Evolutionary conservation across 2,329 filamentous ascomycete genomes (phyloP).

Genomic region (Phaeosphaeria sp.): DNA sequence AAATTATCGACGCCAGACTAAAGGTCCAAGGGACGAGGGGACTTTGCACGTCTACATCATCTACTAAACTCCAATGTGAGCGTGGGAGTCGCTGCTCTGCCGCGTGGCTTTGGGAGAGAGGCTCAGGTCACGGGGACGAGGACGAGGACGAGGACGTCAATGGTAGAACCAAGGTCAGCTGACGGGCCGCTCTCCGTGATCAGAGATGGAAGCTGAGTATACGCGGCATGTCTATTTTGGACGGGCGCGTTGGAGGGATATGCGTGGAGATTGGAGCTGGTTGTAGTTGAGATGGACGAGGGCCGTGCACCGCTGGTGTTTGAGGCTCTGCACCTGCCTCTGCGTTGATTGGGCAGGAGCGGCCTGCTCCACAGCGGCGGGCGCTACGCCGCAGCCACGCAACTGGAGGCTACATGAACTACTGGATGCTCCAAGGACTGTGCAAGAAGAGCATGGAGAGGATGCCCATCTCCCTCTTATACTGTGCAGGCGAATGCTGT

Average conservation of each 20-base stretch:
- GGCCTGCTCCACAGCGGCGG: slow-evolving; percentile 19
- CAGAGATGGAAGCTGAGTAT: neutral
- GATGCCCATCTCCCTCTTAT: neutral
- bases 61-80: no score
- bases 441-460: neutral
- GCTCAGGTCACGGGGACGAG: no score
- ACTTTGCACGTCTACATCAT: no score
- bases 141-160: no score
- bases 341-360: slow-evolving; percentile 37
- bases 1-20: no score
- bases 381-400: slow-evolving; percentile 42
- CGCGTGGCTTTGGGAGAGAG: no score
- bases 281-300: slow-evolving; percentile 29
- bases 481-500: no score
- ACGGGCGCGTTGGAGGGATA: neutral
- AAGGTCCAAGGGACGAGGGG: no score
- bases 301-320: slow-evolving; percentile 14
- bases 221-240: neutral
- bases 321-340: slow-evolving; percentile 24
- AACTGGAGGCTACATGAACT: neutral
- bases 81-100: no score
- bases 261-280: slow-evolving; percentile 3
- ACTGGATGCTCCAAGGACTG: neutral
- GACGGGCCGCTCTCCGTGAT: neutral
- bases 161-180: no score